A percentile compares a stretch with the other conserved stretches of the same genome.
phyloP scores from a whole-genome alignment of 2,329 filamentous ascomycete genomes.

The Alternaria postmessia region DNA sequence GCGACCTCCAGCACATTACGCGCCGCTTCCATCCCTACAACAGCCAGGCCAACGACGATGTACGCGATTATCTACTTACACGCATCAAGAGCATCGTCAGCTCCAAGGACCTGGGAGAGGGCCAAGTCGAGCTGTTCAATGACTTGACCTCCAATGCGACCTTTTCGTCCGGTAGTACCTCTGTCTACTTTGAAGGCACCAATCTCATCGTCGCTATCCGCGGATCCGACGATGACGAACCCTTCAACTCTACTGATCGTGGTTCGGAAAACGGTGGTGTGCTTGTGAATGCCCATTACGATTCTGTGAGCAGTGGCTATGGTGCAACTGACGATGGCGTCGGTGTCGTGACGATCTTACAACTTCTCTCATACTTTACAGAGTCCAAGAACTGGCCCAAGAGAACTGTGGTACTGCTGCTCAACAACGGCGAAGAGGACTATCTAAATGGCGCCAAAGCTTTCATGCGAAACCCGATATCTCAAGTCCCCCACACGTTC shows the following conservation, averaged over 20 bases:
- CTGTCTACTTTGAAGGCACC: conserved; percentile 87
- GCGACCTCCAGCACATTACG: conserved; percentile 79
- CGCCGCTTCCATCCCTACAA: conserved; percentile 87
- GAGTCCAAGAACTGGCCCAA: conserved; percentile 72
- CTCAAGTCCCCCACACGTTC: conserved; percentile 83
- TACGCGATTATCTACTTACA: conserved; percentile 77
- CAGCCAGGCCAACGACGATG: conserved; percentile 79
- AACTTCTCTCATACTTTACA: conserved; percentile 88
- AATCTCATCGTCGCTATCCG: conserved; percentile 94
- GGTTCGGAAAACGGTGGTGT: conserved; percentile 73
- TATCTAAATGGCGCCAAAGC: conserved; percentile 86
- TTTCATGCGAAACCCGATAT: conserved; percentile 83
- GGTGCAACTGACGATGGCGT: conserved; percentile 95
- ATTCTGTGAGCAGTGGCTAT: conserved; percentile 89
- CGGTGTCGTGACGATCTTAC: conserved; percentile 84
- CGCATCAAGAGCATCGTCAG: conserved; percentile 75
- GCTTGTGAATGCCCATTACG: conserved; percentile 93
- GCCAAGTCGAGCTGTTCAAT: conserved; percentile 74
- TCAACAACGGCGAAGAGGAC: conserved; percentile 98
- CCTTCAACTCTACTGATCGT: conserved; percentile 70
- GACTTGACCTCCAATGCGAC: conserved; percentile 83
- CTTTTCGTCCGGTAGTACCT: conserved; percentile 61
- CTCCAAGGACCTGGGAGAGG: conserved; percentile 57
- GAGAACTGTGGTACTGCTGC: conserved; percentile 80
- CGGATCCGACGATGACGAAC: conserved; percentile 74